Evolutionary conservation across 495 filamentous ascomycete genomes (phyloP).

Genomic region (Clavariopsis aquatica): DNA sequence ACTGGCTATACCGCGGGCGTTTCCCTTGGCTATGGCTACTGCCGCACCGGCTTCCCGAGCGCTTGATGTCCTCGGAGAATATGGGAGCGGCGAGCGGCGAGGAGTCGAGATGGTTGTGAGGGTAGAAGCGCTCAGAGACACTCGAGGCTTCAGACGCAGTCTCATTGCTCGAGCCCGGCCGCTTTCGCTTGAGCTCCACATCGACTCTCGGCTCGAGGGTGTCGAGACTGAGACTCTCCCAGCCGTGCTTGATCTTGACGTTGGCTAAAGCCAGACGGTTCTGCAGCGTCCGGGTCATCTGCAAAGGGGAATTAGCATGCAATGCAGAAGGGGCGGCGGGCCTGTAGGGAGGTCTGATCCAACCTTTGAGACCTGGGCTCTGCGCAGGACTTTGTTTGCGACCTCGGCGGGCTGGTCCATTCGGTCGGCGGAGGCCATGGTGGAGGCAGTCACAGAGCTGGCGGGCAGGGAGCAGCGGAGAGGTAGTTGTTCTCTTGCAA

Average conservation of each 20-base stretch:
- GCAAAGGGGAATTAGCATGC: conserved; percentile 31
- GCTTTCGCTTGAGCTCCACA: conserved; percentile 66
- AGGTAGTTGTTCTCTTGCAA: conserved; percentile 27
- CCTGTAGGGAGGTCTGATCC: conserved; percentile 38
- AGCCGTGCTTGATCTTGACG: conserved; percentile 93
- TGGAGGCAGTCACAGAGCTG: conserved; percentile 7
- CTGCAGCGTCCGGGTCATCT: conserved; percentile 91
- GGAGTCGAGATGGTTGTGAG: conserved; percentile 57
- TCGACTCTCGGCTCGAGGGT: conserved; percentile 74
- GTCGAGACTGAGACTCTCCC: conserved; percentile 74
- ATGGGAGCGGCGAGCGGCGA: conserved; percentile 66
- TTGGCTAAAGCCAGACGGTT: conserved; percentile 91
- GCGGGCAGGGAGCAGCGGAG: neutral
- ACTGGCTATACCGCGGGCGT: conserved; percentile 52
- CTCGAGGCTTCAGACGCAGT: conserved; percentile 77
- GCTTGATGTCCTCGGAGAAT: conserved; percentile 65
- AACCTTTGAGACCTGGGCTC: conserved; percentile 86
- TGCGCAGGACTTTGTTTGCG: conserved; percentile 66
- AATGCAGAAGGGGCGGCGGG: conserved; percentile 21
- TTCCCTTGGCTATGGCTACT: conserved; percentile 53
- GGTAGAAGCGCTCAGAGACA: conserved; percentile 58
- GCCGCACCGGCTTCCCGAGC: conserved; percentile 59
- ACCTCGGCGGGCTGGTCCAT: conserved; percentile 60
- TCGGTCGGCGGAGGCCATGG: conserved; percentile 42
- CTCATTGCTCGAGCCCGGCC: conserved; percentile 61